Evolutionary conservation across 2,329 filamentous ascomycete species (phyloP).

Genomic region (Pseudopyrenochaeta lycopersici): DNA sequence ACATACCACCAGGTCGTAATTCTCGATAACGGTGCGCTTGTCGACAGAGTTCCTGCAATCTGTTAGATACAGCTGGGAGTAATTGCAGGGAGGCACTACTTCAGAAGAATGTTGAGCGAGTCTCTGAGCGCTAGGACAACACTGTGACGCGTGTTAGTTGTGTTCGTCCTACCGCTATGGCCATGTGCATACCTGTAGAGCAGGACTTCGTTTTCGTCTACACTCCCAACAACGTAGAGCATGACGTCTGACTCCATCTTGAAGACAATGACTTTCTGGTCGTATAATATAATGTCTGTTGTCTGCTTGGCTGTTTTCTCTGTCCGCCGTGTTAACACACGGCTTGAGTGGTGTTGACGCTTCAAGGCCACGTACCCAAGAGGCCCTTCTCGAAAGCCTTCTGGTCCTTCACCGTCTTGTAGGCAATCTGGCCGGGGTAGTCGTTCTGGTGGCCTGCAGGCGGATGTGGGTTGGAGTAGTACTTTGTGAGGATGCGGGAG

Average conservation of each 20-base stretch:
- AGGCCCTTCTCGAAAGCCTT: slow-evolving; percentile 97
- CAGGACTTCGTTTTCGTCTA: slow-evolving; percentile 96
- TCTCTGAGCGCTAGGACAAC: slow-evolving; percentile 91
- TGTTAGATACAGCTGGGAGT: slow-evolving; percentile 8
- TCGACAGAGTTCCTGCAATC: slow-evolving; percentile 83
- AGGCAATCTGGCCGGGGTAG: slow-evolving; percentile 76
- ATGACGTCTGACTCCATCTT: slow-evolving; percentile 98
- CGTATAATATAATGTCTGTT: slow-evolving; percentile 95
- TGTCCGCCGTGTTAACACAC: slow-evolving; percentile 30
- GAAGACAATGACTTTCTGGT: slow-evolving; percentile 95
- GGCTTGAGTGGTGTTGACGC: slow-evolving; percentile 69
- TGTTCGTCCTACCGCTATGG: too few relatives aligned
- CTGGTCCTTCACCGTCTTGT: slow-evolving; percentile 89
- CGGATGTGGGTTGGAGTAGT: slow-evolving; percentile 78
- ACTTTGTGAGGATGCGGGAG: slow-evolving; percentile 91
- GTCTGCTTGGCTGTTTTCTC: slow-evolving; percentile 96
- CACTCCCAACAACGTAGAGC: slow-evolving; percentile 87
- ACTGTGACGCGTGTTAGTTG: slow-evolving; percentile 52
- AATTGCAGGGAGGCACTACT: slow-evolving; percentile 66
- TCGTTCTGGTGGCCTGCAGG: slow-evolving; percentile 68
- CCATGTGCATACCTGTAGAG: slow-evolving; percentile 70
- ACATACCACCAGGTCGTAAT: slow-evolving; percentile 85
- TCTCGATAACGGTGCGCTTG: slow-evolving; percentile 97
- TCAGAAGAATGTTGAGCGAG: slow-evolving; percentile 88
- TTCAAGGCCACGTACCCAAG: slow-evolving; percentile 71